Percentiles rank a stretch among this genome's conserved stretches.
Conservation (phyloP, 495 filamentous ascomycete species). For the Penicillium odoratum region DNA sequence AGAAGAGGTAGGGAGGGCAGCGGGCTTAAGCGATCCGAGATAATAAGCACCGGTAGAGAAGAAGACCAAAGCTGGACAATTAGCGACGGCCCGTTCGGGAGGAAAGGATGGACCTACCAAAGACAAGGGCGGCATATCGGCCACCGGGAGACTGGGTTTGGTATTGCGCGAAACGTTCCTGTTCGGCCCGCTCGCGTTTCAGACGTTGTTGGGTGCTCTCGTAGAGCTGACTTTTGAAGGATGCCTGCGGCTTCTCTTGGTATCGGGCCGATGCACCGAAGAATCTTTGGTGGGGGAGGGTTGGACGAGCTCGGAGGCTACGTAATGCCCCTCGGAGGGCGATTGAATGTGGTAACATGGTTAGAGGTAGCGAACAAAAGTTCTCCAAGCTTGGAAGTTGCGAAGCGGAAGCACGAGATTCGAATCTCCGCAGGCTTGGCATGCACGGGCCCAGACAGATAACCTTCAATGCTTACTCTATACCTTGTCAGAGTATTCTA, state of each 20-base stretch:
- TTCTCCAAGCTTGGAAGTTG: not conserved
- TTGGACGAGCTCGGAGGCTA: constrained; percentile 18
- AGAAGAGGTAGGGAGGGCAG: constrained; percentile 62
- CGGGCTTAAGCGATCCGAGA: constrained; percentile 62
- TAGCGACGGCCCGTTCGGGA: constrained; percentile 4
- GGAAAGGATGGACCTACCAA: constrained; percentile 48
- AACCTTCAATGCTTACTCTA: too few species aligned
- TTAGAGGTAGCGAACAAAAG: constrained; percentile 1
- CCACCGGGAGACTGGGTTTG: constrained; percentile 53
- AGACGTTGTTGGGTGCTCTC: constrained; percentile 78
- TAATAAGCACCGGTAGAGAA: constrained; percentile 67
- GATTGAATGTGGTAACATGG: constrained; percentile 20
- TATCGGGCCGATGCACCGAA: constrained; percentile 25
- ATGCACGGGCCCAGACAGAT: not conserved
- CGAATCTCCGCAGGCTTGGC: constrained; percentile 9
- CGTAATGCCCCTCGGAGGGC: constrained; percentile 26
- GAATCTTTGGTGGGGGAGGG: constrained; percentile 20
- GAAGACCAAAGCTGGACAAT: constrained; percentile 52
- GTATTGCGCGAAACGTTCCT: constrained; percentile 61
- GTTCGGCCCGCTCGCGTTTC: constrained; percentile 69
- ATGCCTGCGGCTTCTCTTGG: constrained; percentile 32
- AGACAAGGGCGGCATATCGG: constrained; percentile 61
- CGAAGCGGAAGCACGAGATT: constrained; percentile 2
- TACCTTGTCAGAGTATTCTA: too few species aligned
- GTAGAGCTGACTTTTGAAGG: constrained; percentile 85